These are phyloP conservation scores for Ceriops tagal DNA, from an alignment of 345 rosid genomes.

Conservation along the genomic window DNA sequence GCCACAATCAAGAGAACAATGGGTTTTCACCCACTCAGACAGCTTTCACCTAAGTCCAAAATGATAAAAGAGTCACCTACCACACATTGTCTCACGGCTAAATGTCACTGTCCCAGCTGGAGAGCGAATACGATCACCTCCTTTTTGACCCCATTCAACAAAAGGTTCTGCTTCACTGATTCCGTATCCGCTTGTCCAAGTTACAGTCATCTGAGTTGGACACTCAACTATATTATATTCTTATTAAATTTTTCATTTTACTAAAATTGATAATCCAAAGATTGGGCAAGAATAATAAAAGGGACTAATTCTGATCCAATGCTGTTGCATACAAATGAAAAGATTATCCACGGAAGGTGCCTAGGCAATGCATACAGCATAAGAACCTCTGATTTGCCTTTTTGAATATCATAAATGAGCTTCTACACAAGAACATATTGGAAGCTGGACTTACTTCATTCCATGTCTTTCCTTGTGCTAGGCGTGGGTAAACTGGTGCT, in stretches of 20 bases:
- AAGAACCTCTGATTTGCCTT: conserved; percentile 1
- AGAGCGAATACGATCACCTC: conserved; percentile 34
- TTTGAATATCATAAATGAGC: neutral
- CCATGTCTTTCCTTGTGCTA: conserved; percentile 71
- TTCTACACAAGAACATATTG: neutral
- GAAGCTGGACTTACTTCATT: conserved; percentile 48
- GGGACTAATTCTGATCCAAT: neutral
- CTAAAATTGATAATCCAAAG: neutral
- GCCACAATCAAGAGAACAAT: no score
- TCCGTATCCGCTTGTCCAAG: conserved; percentile 79
- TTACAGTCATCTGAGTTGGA: conserved; percentile 58
- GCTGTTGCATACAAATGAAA: neutral
- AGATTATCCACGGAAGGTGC: neutral
- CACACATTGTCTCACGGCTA: no score
- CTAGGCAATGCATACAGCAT: neutral
- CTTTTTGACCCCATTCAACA: conserved; percentile 61
- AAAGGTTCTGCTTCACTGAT: conserved; percentile 52
- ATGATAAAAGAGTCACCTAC: no score
- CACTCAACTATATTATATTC: neutral
- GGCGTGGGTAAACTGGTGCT: conserved; percentile 65
- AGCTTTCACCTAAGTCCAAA: no score
- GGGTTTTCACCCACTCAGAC: no score
- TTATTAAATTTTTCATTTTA: neutral
- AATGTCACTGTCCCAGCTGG: conserved; percentile 75
- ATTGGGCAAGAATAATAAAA: neutral